A percentile compares a stretch with the other conserved stretches of the same genome.
Evolutionary conservation across 1,284 basidiomycete species (phyloP).

Genomic region (Moniliella sp.): DNA sequence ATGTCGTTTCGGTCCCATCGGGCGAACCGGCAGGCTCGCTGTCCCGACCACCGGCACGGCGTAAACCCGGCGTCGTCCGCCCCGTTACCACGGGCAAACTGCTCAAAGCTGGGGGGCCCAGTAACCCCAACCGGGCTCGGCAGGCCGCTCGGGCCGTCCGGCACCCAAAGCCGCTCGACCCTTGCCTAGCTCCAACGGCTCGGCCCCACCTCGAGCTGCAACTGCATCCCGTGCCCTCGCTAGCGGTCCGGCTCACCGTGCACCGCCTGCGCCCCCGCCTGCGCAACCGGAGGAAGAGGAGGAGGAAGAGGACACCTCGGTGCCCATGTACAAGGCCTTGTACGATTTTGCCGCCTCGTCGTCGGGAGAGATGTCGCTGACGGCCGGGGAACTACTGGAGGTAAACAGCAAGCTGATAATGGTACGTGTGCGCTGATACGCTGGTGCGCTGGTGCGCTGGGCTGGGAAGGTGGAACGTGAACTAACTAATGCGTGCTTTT

Average conservation of each 20-base stretch:
- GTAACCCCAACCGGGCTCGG: slow-evolving; percentile 12
- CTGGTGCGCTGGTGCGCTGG: too few relatives aligned
- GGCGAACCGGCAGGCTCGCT: slow-evolving; percentile 62
- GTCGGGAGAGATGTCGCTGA: slow-evolving; percentile 68
- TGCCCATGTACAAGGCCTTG: slow-evolving; percentile 53
- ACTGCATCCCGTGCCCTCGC: too few relatives aligned
- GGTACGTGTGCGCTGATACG: too few relatives aligned
- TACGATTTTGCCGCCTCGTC: slow-evolving; percentile 53
- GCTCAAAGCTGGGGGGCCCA: slow-evolving; percentile 51
- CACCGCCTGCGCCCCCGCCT: slow-evolving; percentile 1
- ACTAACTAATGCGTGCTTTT: neutral
- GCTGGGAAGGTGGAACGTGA: slow-evolving; percentile 4
- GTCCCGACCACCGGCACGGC: slow-evolving; percentile 62
- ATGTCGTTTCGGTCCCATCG: slow-evolving; percentile 62
- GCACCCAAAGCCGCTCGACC: slow-evolving; percentile 2
- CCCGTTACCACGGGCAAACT: slow-evolving; percentile 69
- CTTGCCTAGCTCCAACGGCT: too few relatives aligned
- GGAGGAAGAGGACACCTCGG: slow-evolving; percentile 40
- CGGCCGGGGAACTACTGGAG: slow-evolving; percentile 77
- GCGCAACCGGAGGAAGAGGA: slow-evolving; percentile 36
- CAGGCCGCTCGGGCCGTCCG: slow-evolving; percentile 14
- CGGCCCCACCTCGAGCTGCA: too few relatives aligned
- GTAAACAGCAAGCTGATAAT: slow-evolving; percentile 64
- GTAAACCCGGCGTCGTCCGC: slow-evolving; percentile 59
- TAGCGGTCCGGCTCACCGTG: slow-evolving; percentile 3